Evolutionary conservation across 129 eudicot genomes (phyloP).

Genomic region (Solidago caesia): DNA sequence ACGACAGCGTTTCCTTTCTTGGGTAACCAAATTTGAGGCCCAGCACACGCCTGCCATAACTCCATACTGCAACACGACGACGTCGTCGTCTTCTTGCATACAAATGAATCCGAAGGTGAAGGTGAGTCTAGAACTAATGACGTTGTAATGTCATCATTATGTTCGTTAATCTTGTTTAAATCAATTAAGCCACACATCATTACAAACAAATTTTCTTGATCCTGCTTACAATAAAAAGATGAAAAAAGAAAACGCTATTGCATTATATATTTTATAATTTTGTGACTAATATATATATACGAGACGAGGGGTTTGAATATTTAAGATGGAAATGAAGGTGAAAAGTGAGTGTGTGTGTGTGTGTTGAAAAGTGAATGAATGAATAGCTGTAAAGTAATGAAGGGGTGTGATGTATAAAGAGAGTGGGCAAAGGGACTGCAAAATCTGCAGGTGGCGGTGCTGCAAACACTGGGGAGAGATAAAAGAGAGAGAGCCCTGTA

Average conservation of each 20-base stretch:
- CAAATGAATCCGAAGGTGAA: constrained; percentile 38
- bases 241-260: no score
- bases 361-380: background rate
- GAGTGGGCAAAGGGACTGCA: constrained; percentile 23
- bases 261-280: no score
- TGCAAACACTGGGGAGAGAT: background rate
- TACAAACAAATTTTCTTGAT: constrained; percentile 1
- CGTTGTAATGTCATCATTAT: constrained; percentile 35
- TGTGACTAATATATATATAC: no score
- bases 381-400: constrained; percentile 15
- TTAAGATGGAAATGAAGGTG: background rate
- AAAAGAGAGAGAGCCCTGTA: constrained; percentile 50
- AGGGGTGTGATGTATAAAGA: background rate
- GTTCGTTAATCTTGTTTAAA: constrained; percentile 52
- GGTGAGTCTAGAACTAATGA: constrained; percentile 35
- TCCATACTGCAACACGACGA: constrained; percentile 59
- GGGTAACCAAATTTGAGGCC: constrained; percentile 71
- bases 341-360: background rate
- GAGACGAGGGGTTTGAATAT: background rate
- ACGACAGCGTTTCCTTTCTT: constrained; percentile 75
- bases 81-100: constrained; percentile 18
- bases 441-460: constrained; percentile 27
- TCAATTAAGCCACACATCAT: constrained; percentile 78
- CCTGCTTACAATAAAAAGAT: no score
- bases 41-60: constrained; percentile 97